Percentiles rank a stretch among this genome's conserved stretches.
Conservation (phyloP, 768 basidiomycete genomes). For the Rhodotorula kratochvilovae region DNA sequence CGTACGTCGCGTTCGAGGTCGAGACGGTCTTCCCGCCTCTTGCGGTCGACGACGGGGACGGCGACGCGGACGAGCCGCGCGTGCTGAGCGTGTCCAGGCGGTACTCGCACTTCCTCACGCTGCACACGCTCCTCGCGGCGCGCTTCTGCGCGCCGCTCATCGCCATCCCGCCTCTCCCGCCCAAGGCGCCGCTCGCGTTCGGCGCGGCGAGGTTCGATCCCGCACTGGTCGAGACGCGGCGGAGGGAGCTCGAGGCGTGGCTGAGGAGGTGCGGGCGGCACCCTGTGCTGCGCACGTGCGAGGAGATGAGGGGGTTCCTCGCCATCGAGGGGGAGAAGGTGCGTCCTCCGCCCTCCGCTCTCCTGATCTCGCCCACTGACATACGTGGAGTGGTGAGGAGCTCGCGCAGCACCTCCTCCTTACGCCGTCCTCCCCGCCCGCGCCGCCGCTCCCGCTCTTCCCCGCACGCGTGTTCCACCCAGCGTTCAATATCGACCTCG, state of each 20-base stretch:
- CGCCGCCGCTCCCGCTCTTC: conserved; percentile 62
- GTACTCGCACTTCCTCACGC: conserved; percentile 75
- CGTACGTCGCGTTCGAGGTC: conserved; percentile 70
- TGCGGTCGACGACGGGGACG: conserved; percentile 12
- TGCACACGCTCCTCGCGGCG: conserved; percentile 66
- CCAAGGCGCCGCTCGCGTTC: conserved; percentile 58
- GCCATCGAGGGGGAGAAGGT: conserved; percentile 70
- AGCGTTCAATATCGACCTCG: conserved; percentile 71
- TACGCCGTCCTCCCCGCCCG: conserved; percentile 44
- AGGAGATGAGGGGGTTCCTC: conserved; percentile 74
- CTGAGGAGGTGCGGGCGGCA: conserved; percentile 66
- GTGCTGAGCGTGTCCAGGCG: conserved; percentile 72
- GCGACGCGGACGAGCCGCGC: conserved; percentile 23
- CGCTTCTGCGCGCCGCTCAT: conserved; percentile 62
- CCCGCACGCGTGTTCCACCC: conserved; percentile 78
- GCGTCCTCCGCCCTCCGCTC: conserved; percentile 42
- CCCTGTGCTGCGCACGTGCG: conserved; percentile 70
- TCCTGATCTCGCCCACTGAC: background rate
- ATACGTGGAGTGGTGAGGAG: background rate
- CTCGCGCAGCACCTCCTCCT: background rate
- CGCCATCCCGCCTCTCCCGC: conserved; percentile 73
- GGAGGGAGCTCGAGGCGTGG: conserved; percentile 77
- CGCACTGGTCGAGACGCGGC: conserved; percentile 74
- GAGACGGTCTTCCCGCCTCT: conserved; percentile 63
- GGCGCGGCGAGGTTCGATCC: conserved; percentile 70